Evolutionary conservation across 768 basidiomycete species (phyloP).

Genomic region (Daedalea quercina): DNA sequence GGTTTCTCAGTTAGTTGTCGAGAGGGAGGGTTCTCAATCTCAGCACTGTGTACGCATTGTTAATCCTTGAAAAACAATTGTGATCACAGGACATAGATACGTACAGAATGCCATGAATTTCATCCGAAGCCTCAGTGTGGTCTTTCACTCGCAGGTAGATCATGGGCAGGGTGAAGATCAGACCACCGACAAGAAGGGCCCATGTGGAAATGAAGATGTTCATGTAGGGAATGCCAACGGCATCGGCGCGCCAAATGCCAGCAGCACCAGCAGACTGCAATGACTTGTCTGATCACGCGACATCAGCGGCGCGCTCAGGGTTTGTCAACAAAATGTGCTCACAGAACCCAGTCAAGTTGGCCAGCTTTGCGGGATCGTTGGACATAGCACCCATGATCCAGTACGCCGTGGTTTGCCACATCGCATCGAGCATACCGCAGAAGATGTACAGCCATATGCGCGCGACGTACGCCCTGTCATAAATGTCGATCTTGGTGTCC

Average conservation of each 20-base stretch:
- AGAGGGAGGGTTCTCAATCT: neutral
- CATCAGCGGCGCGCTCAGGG: neutral
- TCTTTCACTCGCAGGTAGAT: constrained; percentile 64
- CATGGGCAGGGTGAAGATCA: constrained; percentile 68
- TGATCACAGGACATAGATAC: neutral
- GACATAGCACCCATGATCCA: constrained; percentile 86
- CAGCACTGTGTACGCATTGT: neutral
- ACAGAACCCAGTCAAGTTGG: constrained; percentile 81
- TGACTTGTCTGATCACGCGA: constrained; percentile 46
- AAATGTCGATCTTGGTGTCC: constrained; percentile 49
- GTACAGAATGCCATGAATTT: constrained; percentile 8
- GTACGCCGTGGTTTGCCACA: constrained; percentile 83
- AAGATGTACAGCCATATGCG: constrained; percentile 60
- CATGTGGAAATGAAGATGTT: constrained; percentile 71
- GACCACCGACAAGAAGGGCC: constrained; percentile 59
- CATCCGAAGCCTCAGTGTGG: constrained; percentile 33
- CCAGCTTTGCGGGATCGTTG: constrained; percentile 73
- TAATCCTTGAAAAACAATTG: neutral
- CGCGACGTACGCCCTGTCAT: constrained; percentile 45
- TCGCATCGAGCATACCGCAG: constrained; percentile 70
- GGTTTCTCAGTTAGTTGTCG: neutral
- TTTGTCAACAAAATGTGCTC: constrained; percentile 29
- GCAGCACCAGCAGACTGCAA: constrained; percentile 75
- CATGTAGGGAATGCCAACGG: constrained; percentile 57
- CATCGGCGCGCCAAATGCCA: constrained; percentile 68